Base-by-base conservation (phyloP, 2,329 filamentous ascomycete genomes). In the Nemania sp. region DNA sequence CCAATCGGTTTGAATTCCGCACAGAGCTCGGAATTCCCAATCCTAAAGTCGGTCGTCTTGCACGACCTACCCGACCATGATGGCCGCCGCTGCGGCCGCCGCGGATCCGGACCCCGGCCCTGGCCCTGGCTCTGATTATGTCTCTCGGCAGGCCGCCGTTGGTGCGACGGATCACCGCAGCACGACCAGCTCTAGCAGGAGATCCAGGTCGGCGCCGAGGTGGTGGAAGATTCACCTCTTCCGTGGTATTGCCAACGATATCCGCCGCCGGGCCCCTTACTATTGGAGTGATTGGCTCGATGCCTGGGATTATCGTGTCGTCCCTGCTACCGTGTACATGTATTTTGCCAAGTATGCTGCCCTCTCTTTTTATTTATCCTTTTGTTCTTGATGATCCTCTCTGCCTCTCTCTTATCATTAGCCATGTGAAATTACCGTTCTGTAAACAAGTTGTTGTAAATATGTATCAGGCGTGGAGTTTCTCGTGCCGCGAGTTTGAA, bases 281-380 rank as follows among this genome's bases (percentile, higher is more conserved):
- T 96, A 94, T 68, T 77, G 75, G 73, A 92, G 87, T 71, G 91
- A 96, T 71, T 95, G 89, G 89, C 77, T 70, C 15, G 91, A 96
- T 75, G 91, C 91, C 1, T 94, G 89, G 89, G 89, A 95, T 68
- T 96, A 96, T 75, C 83, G 91, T 49, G 89, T 96, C 36, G 81
- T 96, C 33, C 91, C 91, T 1, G 90, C 90, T 14, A 95, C 91
- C 8, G 77, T 95, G 24, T 95, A 95, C 73, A 96, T 95, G 89
- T 96, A 94, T 75, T 96, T 95, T 80, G 90, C 91, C 59, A 95
- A 95, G 90, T 93, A 79, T 58, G 77, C 61, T 6, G 20, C 17
- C 44, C 19, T 19, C 2, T 17, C 8, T 5, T 49, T 28, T 46
- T 28, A 14, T 39, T 23, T 28, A 17, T 36, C 20, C n/a, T n/a